A percentile compares a stretch with the other conserved stretches of the same genome.
Conservation (phyloP, 1,284 basidiomycete genomes). For the Ceratobasidium sp. region DNA sequence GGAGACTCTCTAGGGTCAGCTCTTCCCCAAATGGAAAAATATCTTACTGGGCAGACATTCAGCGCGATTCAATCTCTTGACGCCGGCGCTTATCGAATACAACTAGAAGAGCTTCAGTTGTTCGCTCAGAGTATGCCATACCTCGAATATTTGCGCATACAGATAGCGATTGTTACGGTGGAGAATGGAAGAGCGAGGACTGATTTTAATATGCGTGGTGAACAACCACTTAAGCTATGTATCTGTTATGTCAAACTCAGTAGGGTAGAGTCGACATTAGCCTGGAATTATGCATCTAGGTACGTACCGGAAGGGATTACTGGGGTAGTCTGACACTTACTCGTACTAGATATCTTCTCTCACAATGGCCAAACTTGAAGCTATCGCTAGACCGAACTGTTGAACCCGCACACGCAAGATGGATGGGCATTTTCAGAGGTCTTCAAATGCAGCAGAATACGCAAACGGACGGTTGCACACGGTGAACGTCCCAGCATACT, state of each 20-base stretch:
- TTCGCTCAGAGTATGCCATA: neutral
- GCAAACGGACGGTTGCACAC: too few species aligned
- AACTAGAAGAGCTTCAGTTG: neutral
- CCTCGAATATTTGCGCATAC: neutral
- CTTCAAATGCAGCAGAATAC: neutral
- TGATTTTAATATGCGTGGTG: too few species aligned
- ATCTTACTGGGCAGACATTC: neutral
- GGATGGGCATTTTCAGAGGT: neutral
- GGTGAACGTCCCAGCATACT: too few species aligned
- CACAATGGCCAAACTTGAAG: neutral
- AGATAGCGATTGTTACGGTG: neutral
- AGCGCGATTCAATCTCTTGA: neutral
- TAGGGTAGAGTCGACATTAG: too few species aligned
- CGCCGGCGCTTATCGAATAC: neutral
- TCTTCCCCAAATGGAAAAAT: too few species aligned
- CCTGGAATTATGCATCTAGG: neutral
- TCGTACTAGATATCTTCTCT: neutral
- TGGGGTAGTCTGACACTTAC: too few species aligned
- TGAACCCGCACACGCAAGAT: neutral
- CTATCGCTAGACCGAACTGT: neutral
- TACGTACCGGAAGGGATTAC: neutral
- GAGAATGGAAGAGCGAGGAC: too few species aligned
- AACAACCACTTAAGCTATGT: too few species aligned
- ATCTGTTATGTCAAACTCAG: too few species aligned
- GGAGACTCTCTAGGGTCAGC: neutral